A percentile compares a stretch with the other conserved stretches of the same genome.
These are phyloP conservation scores for Psilocybe tampanensis DNA, from an alignment of 768 basidiomycete species.

Conservation along the genomic window DNA sequence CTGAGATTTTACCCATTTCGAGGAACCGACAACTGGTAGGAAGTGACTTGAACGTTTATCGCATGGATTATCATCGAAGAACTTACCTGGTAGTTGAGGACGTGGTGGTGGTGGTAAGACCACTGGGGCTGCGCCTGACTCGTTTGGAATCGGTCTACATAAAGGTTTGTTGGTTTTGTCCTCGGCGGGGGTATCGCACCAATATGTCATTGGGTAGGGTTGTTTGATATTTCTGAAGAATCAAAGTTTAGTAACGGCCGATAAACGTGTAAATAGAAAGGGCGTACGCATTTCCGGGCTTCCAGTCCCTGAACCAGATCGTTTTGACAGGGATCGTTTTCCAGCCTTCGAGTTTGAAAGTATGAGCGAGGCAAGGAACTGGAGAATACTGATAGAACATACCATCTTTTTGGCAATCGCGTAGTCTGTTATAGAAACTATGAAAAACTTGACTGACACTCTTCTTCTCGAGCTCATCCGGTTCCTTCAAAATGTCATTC, in stretches of 20 bases:
- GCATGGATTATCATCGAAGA: neutral
- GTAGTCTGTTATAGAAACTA: constrained; percentile 40
- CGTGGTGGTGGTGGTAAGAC: constrained; percentile 34
- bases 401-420: constrained; percentile 54
- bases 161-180: constrained; percentile 45
- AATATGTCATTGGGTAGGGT: constrained; percentile 44
- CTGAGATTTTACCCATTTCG: constrained; percentile 33
- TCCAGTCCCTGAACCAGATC: constrained; percentile 45
- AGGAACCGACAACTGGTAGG: constrained; percentile 40
- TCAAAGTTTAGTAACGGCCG: neutral
- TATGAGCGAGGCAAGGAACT: neutral
- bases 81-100: constrained; percentile 27
- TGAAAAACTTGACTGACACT: constrained; percentile 45
- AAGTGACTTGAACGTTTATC: neutral
- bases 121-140: constrained; percentile 33
- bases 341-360: constrained; percentile 41
- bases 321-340: constrained; percentile 44
- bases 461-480: constrained; percentile 36
- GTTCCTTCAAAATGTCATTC: constrained; percentile 44
- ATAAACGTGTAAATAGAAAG: neutral
- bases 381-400: constrained; percentile 11
- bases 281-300: constrained; percentile 34
- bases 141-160: constrained; percentile 45
- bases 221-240: constrained; percentile 26
- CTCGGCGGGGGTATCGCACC: constrained; percentile 43